Base-by-base conservation (phyloP, 106 monocot species). In the Hemerocallis citrina region DNA sequence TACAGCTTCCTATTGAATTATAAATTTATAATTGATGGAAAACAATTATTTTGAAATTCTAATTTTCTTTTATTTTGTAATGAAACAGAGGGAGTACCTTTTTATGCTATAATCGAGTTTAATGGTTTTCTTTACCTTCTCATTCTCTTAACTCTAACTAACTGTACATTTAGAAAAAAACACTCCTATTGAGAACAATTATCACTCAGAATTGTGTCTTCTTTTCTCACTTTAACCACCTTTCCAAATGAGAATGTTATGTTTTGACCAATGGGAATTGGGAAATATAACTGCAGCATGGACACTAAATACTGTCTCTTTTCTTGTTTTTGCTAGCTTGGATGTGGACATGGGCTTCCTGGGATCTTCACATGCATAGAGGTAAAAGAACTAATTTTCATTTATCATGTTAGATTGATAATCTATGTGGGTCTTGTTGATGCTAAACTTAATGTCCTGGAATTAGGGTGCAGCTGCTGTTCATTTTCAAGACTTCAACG, bases 401-500 rank as follows among this genome's bases (percentile, higher is more conserved):
- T 9, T 9, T 6, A n/a, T n/a, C n/a, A n/a, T 43, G 15, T 62
- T 16, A 28, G 29, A 62, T 7, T 23, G 21, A 35, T 6, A n/a
- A n/a, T 41, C 3, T 17, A 43, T 28, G 1, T 25, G 17, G 40
- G 14, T 14, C 13, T 27, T 19, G 20, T 52, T 28, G 8, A 33
- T 55, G 55, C 31, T n/a, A 24, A 54, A 6, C 44, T 28, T 44
- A 7, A 44, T 44, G 28, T 40, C 37, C 17, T 34, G n/a, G 10
- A 34, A 42, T 41, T 57, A 94, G 94, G 96, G 87, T 81, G 96
- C 96, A 31, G 46, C 54, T 38, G 44, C 64, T 57, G 71, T 88
- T 43, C 81, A 98, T 73, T 91, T 91, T 61, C 96, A 98, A 75
- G 96, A 98, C 55, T 98, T 98, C 73, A 98, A 91, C 73, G 72